Conservation (phyloP, 2,329 filamentous ascomycete genomes). For the Tolypocladium pustulatum region DNA sequence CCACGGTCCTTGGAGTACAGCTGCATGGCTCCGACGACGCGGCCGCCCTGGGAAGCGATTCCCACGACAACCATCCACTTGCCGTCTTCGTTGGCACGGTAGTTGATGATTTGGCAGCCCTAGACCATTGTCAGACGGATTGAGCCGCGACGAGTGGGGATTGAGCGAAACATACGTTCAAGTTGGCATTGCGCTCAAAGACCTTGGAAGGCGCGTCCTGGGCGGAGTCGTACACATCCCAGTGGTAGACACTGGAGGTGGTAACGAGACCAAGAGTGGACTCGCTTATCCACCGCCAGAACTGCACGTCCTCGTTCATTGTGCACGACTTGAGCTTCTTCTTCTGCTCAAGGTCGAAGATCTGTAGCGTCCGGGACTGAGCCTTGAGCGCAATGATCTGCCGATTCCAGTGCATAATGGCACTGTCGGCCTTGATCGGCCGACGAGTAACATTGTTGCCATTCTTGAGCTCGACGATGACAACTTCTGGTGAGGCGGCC, state of each 20-base stretch:
- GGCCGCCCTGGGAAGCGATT: slow-evolving; percentile 85
- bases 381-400: slow-evolving; percentile 96
- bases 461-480: slow-evolving; percentile 97
- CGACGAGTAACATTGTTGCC: slow-evolving; percentile 89
- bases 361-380: slow-evolving; percentile 87
- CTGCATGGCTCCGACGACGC: slow-evolving; percentile 93
- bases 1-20: slow-evolving; percentile 92
- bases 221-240: slow-evolving; percentile 84
- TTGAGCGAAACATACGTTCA: slow-evolving; percentile 51
- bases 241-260: slow-evolving; percentile 86
- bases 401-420: slow-evolving; percentile 97
- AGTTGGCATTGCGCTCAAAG: slow-evolving; percentile 88
- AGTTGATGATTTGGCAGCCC: slow-evolving; percentile 99
- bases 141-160: not conserved
- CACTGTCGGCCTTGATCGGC: slow-evolving; percentile 98
- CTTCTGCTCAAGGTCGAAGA: slow-evolving; percentile 90
- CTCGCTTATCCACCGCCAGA: slow-evolving; percentile 99
- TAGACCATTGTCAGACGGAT: slow-evolving; percentile 24
- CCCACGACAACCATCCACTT: slow-evolving; percentile 99
- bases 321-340: slow-evolving; percentile 92
- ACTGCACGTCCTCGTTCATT: slow-evolving; percentile 95
- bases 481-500: slow-evolving; percentile 77
- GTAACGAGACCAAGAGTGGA: slow-evolving; percentile 82
- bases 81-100: slow-evolving; percentile 87
- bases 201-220: slow-evolving; percentile 77